Evolutionary conservation across 192 early-diverging fungal genomes (phyloP).

Genomic region (Martensiomyces pterosporus): DNA sequence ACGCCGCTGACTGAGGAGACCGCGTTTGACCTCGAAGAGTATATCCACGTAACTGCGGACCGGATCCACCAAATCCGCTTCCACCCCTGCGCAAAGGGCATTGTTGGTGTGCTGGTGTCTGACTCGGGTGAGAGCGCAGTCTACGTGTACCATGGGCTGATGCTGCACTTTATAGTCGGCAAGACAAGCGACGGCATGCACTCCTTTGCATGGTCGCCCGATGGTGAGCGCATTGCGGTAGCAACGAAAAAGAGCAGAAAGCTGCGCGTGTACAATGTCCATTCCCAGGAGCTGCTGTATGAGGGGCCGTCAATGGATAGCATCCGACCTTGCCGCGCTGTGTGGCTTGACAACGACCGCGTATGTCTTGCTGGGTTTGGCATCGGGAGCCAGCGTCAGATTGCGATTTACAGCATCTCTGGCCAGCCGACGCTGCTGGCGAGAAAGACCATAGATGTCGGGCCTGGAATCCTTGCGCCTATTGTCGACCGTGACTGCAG

Average conservation of each 20-base stretch:
- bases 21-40: constrained; percentile 37
- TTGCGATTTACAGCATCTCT: constrained; percentile 52
- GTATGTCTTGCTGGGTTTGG: constrained; percentile 72
- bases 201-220: constrained; percentile 56
- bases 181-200: constrained; percentile 32
- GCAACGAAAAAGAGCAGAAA: constrained; percentile 60
- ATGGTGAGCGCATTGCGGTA: constrained; percentile 65
- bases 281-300: constrained; percentile 53
- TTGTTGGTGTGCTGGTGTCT: constrained; percentile 30
- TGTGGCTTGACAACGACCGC: constrained; percentile 60
- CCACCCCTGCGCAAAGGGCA: constrained; percentile 28
- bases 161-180: constrained; percentile 27
- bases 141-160: constrained; percentile 35
- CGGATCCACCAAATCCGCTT: constrained; percentile 38
- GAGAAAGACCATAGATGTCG: constrained; percentile 60
- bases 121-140: constrained; percentile 20
- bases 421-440: constrained; percentile 43
- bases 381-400: constrained; percentile 65
- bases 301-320: constrained; percentile 66
- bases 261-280: constrained; percentile 62
- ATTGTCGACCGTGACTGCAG: constrained; percentile 66
- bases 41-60: constrained; percentile 35
- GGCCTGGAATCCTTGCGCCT: constrained; percentile 70
- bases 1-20: constrained; percentile 12
- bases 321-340: constrained; percentile 57